phyloP scores from a whole-genome alignment of 192 early-diverging fungal genomes.

The Phlyctochytrium arcticum region DNA sequence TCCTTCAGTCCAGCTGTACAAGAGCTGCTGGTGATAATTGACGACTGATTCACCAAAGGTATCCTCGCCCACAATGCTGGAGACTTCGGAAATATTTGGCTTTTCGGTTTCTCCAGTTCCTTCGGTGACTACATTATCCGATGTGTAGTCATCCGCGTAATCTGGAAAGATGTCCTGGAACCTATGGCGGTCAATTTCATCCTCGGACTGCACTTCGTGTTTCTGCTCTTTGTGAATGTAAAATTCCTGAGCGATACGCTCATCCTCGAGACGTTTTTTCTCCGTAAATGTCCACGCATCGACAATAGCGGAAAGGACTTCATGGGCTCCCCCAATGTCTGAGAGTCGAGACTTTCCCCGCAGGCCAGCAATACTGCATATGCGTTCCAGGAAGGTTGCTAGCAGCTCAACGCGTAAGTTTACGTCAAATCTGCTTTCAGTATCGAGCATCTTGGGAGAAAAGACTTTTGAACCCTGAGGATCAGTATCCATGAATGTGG shows the following conservation, averaged over 20 bases:
- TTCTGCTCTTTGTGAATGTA: constrained; percentile 41
- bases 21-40: neutral
- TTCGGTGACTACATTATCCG: constrained; percentile 48
- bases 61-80: too few relatives aligned
- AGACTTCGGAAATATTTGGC: neutral
- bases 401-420: constrained; percentile 11
- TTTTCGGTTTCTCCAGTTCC: constrained; percentile 32
- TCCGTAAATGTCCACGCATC: constrained; percentile 61
- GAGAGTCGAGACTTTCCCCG: neutral
- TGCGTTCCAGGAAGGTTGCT: neutral
- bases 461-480: too few relatives aligned
- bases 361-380: too few relatives aligned
- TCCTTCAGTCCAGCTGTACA: neutral
- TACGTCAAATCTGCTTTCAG: neutral
- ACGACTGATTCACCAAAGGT: constrained; percentile 17
- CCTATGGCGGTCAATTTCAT: constrained; percentile 70
- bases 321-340: constrained; percentile 29
- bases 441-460: neutral
- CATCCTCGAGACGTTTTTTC: constrained; percentile 37
- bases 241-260: constrained; percentile 31
- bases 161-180: constrained; percentile 79
- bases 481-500: too few relatives aligned
- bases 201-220: constrained; percentile 39
- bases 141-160: constrained; percentile 54
- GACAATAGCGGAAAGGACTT: constrained; percentile 54